Conservation (phyloP, 148 eudicot genomes). For the Silene uniflora region DNA sequence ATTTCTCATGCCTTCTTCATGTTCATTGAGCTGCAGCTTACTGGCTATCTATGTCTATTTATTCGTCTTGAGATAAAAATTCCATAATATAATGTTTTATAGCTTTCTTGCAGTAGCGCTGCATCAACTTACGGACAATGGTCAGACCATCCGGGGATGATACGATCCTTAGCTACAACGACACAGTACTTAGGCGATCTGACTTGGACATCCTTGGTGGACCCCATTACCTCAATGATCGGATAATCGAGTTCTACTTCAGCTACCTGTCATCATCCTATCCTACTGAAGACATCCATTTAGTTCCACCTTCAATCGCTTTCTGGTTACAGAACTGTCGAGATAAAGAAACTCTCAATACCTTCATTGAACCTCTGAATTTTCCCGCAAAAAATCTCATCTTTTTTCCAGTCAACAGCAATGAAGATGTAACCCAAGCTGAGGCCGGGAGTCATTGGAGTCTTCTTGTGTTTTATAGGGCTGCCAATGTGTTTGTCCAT, state of each 20-base stretch:
- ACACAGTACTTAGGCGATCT: constrained; percentile 77
- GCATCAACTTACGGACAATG: constrained; percentile 28
- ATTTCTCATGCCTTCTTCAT: not conserved
- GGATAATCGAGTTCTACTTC: constrained; percentile 80
- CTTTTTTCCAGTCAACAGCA: constrained; percentile 72
- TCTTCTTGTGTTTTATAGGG: constrained; percentile 57
- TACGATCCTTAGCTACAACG: constrained; percentile 73
- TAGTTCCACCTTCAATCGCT: constrained; percentile 76
- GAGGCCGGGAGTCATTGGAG: constrained; percentile 95
- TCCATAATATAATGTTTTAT: not conserved
- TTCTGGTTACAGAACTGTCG: constrained; percentile 83
- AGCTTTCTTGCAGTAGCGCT: constrained; percentile 4
- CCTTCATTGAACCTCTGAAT: constrained; percentile 60
- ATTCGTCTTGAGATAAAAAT: not conserved
- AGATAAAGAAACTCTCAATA: constrained; percentile 43
- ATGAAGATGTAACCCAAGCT: constrained; percentile 45
- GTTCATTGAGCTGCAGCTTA: not conserved
- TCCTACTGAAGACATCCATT: constrained; percentile 52
- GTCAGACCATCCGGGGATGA: constrained; percentile 43
- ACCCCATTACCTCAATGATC: constrained; percentile 70
- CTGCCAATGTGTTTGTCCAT: constrained; percentile 58
- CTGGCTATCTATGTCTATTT: not conserved
- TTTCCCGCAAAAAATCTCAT: constrained; percentile 45
- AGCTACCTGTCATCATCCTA: constrained; percentile 52
- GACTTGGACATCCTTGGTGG: constrained; percentile 77